A percentile compares a stretch with the other conserved stretches of the same genome.
Conservation (phyloP, 73 alveolate genomes). For the Uronychia setigera region DNA sequence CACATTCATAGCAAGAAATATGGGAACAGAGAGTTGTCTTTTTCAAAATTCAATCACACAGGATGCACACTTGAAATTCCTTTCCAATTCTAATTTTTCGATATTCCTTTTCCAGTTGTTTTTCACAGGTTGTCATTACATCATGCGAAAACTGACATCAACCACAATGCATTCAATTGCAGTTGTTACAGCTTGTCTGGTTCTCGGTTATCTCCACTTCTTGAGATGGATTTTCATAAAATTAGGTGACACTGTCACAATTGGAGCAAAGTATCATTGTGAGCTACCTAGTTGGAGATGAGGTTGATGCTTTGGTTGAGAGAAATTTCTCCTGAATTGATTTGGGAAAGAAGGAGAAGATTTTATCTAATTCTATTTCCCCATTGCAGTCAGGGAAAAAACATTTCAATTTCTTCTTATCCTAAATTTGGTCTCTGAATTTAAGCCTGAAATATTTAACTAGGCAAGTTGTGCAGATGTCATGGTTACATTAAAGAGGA, state of each 20-base stretch:
- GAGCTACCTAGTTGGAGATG: not conserved
- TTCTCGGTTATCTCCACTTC: too few species aligned
- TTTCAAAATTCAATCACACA: not conserved
- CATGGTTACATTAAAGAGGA: not conserved
- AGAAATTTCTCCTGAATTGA: too few species aligned
- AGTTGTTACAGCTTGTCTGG: too few species aligned
- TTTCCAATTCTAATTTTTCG: not conserved
- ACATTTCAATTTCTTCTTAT: too few species aligned
- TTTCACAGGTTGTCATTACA: not conserved
- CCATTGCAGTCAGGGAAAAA: too few species aligned
- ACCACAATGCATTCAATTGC: not conserved
- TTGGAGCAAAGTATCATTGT: not conserved
- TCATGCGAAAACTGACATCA: not conserved
- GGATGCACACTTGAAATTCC: not conserved
- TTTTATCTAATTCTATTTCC: too few species aligned
- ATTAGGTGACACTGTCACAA: not conserved
- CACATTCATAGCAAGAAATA: not conserved
- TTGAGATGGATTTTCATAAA: not conserved
- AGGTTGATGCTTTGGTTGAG: too few species aligned
- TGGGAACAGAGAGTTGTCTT: not conserved
- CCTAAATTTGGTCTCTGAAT: too few species aligned
- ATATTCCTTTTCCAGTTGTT: not conserved
- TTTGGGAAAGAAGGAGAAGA: too few species aligned
- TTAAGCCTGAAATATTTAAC: too few species aligned
- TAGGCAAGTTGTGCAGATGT: too few species aligned